Conservation (phyloP, 2,329 filamentous ascomycete genomes). For the Zelopaecilomyces penicillatus region DNA sequence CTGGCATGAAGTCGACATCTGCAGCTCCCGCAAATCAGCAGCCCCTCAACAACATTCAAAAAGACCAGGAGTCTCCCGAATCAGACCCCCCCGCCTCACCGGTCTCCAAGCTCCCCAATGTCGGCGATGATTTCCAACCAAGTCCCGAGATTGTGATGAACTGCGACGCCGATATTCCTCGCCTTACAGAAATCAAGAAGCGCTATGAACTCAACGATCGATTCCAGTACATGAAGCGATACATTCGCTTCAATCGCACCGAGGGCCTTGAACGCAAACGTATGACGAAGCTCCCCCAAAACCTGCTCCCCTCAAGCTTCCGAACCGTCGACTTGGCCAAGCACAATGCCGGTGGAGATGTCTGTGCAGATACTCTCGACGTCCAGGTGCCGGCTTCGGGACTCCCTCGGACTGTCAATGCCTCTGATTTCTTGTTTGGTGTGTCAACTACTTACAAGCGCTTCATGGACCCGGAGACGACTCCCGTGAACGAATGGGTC, state of each 20-base stretch:
- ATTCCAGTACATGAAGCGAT: constrained; percentile 49
- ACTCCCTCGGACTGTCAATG: constrained; percentile 41
- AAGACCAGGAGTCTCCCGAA: not conserved
- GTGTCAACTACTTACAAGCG: constrained; percentile 50
- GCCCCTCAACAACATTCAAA: constrained; percentile 17
- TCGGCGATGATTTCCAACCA: constrained; percentile 4
- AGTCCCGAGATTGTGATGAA: constrained; percentile 30
- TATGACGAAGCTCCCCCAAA: constrained; percentile 41
- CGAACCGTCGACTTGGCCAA: constrained; percentile 40
- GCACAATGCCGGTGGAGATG: constrained; percentile 29
- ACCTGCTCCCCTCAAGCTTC: constrained; percentile 40
- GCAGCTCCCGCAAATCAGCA: constrained; percentile 20
- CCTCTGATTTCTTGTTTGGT: constrained; percentile 50
- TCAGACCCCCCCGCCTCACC: constrained; percentile 9
- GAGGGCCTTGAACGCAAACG: constrained; percentile 40
- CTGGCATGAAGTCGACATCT: constrained; percentile 18
- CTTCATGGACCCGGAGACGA: constrained; percentile 42
- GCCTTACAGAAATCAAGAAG: constrained; percentile 36
- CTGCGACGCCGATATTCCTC: constrained; percentile 40
- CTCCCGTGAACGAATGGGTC: constrained; percentile 49
- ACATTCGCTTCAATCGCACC: constrained; percentile 41
- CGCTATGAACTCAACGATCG: constrained; percentile 40
- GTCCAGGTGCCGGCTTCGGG: constrained; percentile 43
- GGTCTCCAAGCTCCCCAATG: constrained; percentile 8
- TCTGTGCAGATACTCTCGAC: constrained; percentile 41